Evolutionary conservation across 768 basidiomycete genomes (phyloP).

Genomic region (Leucogyrophana mollusca): DNA sequence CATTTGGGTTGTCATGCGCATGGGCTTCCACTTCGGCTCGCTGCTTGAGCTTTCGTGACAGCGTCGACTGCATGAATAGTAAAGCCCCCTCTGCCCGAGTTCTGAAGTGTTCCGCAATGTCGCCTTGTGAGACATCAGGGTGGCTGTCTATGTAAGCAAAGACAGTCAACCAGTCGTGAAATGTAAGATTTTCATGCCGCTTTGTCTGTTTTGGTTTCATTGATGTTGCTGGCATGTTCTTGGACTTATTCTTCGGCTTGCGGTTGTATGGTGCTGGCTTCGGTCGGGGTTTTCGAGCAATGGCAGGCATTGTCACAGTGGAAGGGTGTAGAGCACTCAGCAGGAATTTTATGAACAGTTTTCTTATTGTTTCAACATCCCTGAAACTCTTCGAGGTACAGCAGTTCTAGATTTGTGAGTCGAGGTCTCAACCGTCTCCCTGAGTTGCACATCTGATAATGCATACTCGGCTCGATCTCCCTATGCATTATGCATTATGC

Average conservation of each 20-base stretch:
- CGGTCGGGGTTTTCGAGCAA: no score
- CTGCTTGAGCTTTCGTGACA: slow-evolving; percentile 5
- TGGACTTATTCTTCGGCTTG: background rate
- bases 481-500: slow-evolving; percentile 7
- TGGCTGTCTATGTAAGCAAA: slow-evolving; percentile 9
- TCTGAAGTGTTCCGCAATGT: slow-evolving; percentile 7
- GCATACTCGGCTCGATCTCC: background rate
- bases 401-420: no score
- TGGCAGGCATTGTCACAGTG: no score
- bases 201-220: background rate
- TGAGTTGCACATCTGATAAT: background rate
- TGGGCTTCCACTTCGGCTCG: slow-evolving; percentile 6
- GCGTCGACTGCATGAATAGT: slow-evolving; percentile 9
- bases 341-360: no score
- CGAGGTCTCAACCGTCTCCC: no score
- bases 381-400: no score
- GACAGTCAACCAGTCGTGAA: slow-evolving; percentile 11
- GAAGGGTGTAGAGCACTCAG: no score
- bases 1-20: slow-evolving; percentile 17
- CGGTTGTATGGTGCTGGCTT: background rate
- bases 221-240: background rate
- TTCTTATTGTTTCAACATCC: no score
- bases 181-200: background rate
- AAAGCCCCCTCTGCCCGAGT: background rate
- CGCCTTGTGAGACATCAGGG: background rate